Evolutionary conservation across 495 filamentous ascomycete species (phyloP), one percentile per base, ranked within the genome.

Genomic region (Aspergillus heteromorphus): DNA sequence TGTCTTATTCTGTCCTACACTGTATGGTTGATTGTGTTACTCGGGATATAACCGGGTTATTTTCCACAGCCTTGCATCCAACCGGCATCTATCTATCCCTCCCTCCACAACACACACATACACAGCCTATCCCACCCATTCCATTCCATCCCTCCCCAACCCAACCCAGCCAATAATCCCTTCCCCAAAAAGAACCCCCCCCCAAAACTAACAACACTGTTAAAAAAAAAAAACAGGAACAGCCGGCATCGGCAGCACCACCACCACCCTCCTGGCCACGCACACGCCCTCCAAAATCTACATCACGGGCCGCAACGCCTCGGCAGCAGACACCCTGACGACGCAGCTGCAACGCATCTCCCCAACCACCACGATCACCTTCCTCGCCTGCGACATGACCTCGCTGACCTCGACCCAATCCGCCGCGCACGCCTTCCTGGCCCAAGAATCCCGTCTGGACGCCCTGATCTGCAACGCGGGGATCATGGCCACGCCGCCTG

Each of bases 391-490:
- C 31, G 75, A 83, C 56, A 69, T 82, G 0, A 51, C 72, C n/a
- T 78, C 73, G 5, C 67, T 80, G 6, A 19, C 58, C n/a, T 75
- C 72, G 1, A 62, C 82, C 48, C 67, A 72, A 40, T 18, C 50
- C 0, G 71, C 73, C 0, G 70, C 67, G 3, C 52, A 71, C 10
- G 17, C 56, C 4, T 75, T 81, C 65, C 51, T 56, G 1, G 41
- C 60, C 6, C 43, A 66, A 14, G 58, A 66, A 2, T 45, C 59
- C 9, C 64, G 60, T 1, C 61, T 86, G 16, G 80, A 88, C 55
- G 66, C 84, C 20, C 69, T 89, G 0, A 74, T 89, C 40, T 81
- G 80, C 70, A 91, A 87, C 55, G 86, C 87, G 4, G 86, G 85
- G 4, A 78, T 89, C 54, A 85, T 88, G 81, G 80, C 75, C 0